Conservation (phyloP, 768 basidiomycete genomes). For the Rhizopogon vinicolor region DNA sequence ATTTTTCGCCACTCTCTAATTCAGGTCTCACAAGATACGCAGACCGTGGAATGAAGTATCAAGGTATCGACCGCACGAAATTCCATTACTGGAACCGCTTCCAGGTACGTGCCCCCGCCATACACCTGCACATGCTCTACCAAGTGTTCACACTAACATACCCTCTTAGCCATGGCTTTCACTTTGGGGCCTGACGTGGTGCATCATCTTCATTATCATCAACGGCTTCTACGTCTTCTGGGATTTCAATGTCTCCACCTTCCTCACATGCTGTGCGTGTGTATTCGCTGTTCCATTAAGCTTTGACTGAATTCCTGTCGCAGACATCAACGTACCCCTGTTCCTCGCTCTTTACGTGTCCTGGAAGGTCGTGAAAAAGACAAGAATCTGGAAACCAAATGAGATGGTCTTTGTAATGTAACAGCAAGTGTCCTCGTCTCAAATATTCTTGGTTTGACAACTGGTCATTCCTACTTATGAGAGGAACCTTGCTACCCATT, state of each 20-base stretch:
- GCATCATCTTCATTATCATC: constrained; percentile 52
- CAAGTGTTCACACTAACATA: constrained; percentile 14
- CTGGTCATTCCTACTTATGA: too few relatives aligned
- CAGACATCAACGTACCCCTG: constrained; percentile 30
- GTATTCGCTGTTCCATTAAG: neutral
- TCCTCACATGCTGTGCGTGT: constrained; percentile 42
- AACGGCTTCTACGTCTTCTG: constrained; percentile 61
- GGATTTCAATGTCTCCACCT: constrained; percentile 47
- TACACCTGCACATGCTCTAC: neutral
- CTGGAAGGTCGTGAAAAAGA: constrained; percentile 16
- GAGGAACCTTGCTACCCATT: too few relatives aligned
- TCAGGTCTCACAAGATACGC: constrained; percentile 1
- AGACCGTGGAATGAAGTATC: constrained; percentile 65
- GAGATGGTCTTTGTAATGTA: constrained; percentile 61
- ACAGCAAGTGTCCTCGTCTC: too few relatives aligned
- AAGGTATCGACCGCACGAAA: constrained; percentile 58
- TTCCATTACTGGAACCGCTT: constrained; percentile 58
- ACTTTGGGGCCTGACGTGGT: constrained; percentile 66
- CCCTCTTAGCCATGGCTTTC: constrained; percentile 46
- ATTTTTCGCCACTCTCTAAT: neutral
- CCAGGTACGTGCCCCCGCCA: constrained; percentile 25
- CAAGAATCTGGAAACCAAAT: constrained; percentile 42
- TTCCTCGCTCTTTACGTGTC: constrained; percentile 16
- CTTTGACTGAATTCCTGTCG: neutral
- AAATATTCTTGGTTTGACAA: too few relatives aligned